Percentiles rank a stretch among this genome's conserved stretches.
phyloP scores from a whole-genome alignment of 441 rosid species.

The Eruca vesicaria region DNA sequence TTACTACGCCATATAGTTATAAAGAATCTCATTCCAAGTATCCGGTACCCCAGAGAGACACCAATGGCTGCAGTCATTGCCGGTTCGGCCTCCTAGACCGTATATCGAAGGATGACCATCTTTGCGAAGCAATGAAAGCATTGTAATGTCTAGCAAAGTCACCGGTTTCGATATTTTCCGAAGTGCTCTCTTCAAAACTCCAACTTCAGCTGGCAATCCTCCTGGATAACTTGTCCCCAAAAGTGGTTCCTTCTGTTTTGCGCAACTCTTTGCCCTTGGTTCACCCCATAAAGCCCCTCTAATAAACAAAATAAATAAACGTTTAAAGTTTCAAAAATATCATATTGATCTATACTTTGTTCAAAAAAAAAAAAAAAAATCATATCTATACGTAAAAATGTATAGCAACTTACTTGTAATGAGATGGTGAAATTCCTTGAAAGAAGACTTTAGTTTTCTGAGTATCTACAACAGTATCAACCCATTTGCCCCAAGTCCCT shows the following conservation, averaged over 20 bases:
- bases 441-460: constrained; percentile 62
- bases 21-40: constrained; percentile 88
- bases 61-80: constrained; percentile 91
- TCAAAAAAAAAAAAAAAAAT: no score
- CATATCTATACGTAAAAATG: no score
- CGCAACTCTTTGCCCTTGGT: constrained; percentile 64
- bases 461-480: constrained; percentile 63
- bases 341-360: no score
- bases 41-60: constrained; percentile 94
- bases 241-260: constrained; percentile 58
- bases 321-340: no score
- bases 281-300: constrained; percentile 81
- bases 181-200: constrained; percentile 58
- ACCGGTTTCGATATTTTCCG: constrained; percentile 53
- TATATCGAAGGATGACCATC: constrained; percentile 89
- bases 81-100: constrained; percentile 51
- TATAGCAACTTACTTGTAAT: constrained; percentile 57
- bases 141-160: constrained; percentile 65
- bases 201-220: constrained; percentile 62
- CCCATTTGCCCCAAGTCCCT: constrained; percentile 78
- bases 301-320: not conserved
- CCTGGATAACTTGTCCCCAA: constrained; percentile 65
- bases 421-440: constrained; percentile 93
- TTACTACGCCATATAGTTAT: constrained; percentile 41
- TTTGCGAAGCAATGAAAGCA: constrained; percentile 68